A percentile compares a stretch with the other conserved stretches of the same genome.
Conservation (phyloP, 139 green algal species). For the Marvania coccoides region DNA sequence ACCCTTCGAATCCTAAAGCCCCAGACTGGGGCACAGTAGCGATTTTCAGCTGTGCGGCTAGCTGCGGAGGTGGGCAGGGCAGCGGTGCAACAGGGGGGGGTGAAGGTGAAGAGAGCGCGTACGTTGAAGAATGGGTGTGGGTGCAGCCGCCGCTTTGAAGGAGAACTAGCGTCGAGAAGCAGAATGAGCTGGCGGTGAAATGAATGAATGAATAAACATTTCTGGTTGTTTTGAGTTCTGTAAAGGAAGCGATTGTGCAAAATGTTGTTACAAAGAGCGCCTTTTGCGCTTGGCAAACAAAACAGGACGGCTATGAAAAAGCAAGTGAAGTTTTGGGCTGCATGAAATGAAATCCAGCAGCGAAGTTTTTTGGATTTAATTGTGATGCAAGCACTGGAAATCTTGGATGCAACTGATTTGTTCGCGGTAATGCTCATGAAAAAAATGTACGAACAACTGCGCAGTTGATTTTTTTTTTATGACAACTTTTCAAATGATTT, state of each 20-base stretch:
- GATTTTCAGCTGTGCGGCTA: slow-evolving; percentile 59
- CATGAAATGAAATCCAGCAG: too few relatives aligned
- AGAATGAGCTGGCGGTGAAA: not conserved
- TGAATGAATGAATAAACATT: too few relatives aligned
- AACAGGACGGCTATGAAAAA: too few relatives aligned
- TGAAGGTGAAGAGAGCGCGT: slow-evolving; percentile 2
- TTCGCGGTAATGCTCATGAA: not conserved
- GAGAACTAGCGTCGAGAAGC: not conserved
- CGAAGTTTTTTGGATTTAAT: too few relatives aligned
- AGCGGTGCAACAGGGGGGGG: not conserved
- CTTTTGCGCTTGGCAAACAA: too few relatives aligned
- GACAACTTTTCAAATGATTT: too few relatives aligned
- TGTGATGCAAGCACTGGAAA: too few relatives aligned
- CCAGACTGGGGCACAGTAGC: slow-evolving; percentile 71
- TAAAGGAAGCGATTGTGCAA: too few relatives aligned
- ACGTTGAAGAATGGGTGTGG: slow-evolving; percentile 39
- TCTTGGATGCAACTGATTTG: not conserved
- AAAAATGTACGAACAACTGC: not conserved
- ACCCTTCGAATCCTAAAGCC: slow-evolving; percentile 36
- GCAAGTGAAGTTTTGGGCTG: too few relatives aligned
- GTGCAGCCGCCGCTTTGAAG: slow-evolving; percentile 23
- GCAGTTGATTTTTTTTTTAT: too few relatives aligned
- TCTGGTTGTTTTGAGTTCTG: too few relatives aligned
- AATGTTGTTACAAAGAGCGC: too few relatives aligned
- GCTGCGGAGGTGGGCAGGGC: slow-evolving; percentile 26